phyloP scores from a whole-genome alignment of 2,329 filamentous ascomycete genomes.

The Mariannaea elegans region DNA sequence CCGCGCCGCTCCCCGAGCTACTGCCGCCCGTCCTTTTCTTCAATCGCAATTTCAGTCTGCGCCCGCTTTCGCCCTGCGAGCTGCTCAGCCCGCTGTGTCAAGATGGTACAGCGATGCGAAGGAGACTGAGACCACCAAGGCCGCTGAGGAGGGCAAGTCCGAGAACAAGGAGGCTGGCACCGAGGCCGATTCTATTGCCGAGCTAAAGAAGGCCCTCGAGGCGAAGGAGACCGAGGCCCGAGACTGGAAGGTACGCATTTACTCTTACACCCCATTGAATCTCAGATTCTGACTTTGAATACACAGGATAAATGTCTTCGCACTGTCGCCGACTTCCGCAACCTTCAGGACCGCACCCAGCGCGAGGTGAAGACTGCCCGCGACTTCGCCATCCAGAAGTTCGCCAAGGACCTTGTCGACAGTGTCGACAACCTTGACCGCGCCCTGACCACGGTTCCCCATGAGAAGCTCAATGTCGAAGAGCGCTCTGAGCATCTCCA shows the following conservation, averaged over 20 bases:
- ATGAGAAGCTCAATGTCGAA: constrained; percentile 71
- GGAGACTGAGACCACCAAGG: constrained; percentile 44
- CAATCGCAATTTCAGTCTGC: constrained; percentile 50
- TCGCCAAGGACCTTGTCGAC: constrained; percentile 94
- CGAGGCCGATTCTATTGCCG: constrained; percentile 49
- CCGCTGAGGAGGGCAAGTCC: constrained; percentile 40
- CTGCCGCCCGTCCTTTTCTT: constrained; percentile 47
- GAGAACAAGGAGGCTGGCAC: constrained; percentile 39
- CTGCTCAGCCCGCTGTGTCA: constrained; percentile 44
- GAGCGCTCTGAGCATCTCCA: constrained; percentile 64
- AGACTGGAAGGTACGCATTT: constrained; percentile 80
- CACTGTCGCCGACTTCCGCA: constrained; percentile 95
- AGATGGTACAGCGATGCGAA: constrained; percentile 62
- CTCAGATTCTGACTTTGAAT: constrained; percentile 15
- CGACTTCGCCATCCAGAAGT: constrained; percentile 95
- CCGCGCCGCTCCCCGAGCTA: constrained; percentile 50
- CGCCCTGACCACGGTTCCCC: constrained; percentile 80
- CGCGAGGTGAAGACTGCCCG: constrained; percentile 88
- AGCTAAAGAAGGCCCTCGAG: constrained; percentile 62
- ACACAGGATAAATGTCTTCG: constrained; percentile 91
- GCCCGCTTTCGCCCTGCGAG: constrained; percentile 49
- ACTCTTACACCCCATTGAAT: neutral
- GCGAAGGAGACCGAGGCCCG: constrained; percentile 63
- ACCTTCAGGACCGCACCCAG: constrained; percentile 93
- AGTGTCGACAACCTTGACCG: constrained; percentile 97